phyloP scores from a whole-genome alignment of 148 eudicot genomes.

The Camellia japonica region DNA sequence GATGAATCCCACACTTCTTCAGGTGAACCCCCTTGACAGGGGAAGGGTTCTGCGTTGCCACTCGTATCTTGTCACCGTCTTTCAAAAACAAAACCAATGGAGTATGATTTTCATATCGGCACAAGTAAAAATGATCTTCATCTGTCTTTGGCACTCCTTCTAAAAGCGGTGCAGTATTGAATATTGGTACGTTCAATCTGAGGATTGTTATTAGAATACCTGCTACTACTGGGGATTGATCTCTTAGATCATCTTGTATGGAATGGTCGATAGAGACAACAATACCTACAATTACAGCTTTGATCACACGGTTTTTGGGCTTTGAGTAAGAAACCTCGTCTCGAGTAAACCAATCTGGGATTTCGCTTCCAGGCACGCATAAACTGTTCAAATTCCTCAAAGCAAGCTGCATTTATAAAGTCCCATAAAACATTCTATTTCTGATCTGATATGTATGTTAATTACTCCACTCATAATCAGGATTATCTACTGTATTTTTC shows the following conservation, averaged over 20 bases:
- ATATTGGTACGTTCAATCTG: conserved; percentile 21
- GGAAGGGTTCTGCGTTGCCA: conserved; percentile 15
- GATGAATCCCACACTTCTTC: conserved; percentile 40
- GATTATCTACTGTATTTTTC: too few relatives aligned
- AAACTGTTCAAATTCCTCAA: conserved; percentile 40
- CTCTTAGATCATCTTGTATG: conserved; percentile 13
- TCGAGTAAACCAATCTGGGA: conserved; percentile 59
- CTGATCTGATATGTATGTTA: too few relatives aligned
- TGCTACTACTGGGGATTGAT: conserved; percentile 25
- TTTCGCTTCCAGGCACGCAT: conserved; percentile 46
- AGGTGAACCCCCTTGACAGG: conserved; percentile 26
- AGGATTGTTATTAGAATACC: conserved; percentile 37
- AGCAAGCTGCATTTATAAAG: conserved; percentile 37
- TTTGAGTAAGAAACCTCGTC: conserved; percentile 25
- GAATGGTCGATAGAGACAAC: conserved; percentile 41
- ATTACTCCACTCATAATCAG: too few relatives aligned
- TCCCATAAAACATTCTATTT: too few relatives aligned
- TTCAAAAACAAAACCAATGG: conserved; percentile 8
- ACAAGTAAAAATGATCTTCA: conserved; percentile 27
- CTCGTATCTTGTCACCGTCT: conserved; percentile 40
- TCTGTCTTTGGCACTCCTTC: conserved; percentile 37
- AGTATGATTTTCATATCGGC: conserved; percentile 27
- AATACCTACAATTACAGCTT: conserved; percentile 42
- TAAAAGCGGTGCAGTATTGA: conserved; percentile 26
- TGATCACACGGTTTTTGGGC: conserved; percentile 37